Evolutionary conservation across 73 alveolate genomes (phyloP).

Genomic region (Breviolum minutum): DNA sequence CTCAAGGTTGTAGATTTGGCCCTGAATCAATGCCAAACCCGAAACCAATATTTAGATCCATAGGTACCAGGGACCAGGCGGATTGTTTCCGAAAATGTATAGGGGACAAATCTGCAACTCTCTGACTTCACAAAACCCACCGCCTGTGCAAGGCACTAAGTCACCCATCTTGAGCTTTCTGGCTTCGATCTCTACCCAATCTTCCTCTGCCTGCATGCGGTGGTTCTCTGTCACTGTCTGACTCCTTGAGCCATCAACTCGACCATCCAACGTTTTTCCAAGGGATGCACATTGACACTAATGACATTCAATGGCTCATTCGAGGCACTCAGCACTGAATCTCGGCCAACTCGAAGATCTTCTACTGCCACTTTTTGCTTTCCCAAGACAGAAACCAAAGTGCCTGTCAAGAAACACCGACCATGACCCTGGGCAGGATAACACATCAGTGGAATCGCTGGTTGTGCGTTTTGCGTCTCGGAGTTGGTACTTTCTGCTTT

Average conservation of each 20-base stretch:
- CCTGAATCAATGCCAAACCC: too few relatives aligned
- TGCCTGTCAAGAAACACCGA: slow-evolving; percentile 16
- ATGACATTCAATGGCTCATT: background rate
- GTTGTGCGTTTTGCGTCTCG: background rate
- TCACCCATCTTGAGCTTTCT: background rate
- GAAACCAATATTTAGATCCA: too few relatives aligned
- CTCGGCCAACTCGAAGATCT: background rate
- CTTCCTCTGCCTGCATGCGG: background rate
- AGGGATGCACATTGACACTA: background rate
- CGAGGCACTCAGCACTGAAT: background rate
- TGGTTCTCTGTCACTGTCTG: slow-evolving; percentile 22
- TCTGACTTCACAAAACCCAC: too few relatives aligned
- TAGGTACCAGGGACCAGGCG: too few relatives aligned
- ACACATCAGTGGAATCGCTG: background rate
- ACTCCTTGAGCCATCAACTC: background rate
- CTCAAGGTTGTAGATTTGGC: too few relatives aligned
- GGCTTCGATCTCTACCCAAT: background rate
- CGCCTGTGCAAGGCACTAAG: background rate
- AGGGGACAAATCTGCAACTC: too few relatives aligned
- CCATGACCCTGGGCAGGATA: background rate
- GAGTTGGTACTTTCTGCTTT: background rate
- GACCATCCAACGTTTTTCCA: background rate
- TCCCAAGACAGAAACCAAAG: background rate
- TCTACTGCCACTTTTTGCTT: background rate
- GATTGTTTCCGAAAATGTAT: too few relatives aligned